These are phyloP conservation scores for Xylaria sp. DNA, from an alignment of 2,329 filamentous ascomycete species.

Conservation along the genomic window DNA sequence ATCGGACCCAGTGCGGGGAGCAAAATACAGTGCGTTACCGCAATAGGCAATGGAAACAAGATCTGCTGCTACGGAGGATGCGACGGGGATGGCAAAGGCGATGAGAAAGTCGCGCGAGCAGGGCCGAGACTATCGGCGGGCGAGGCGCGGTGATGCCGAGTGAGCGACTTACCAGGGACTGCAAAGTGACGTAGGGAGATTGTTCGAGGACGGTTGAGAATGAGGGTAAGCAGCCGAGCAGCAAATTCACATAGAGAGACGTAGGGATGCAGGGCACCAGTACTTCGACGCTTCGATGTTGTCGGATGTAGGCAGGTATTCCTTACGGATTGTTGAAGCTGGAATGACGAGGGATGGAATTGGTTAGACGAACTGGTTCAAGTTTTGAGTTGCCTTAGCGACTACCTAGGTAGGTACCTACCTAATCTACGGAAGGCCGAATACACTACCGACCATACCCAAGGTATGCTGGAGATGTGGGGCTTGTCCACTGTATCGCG, in stretches of 20 bases:
- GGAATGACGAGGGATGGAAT: constrained; percentile 2
- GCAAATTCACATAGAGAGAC: too few species aligned
- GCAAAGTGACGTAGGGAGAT: constrained; percentile 8
- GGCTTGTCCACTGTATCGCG: constrained; percentile 19
- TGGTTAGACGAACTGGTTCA: not conserved
- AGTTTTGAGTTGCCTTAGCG: constrained; percentile 10
- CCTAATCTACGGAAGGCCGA: too few species aligned
- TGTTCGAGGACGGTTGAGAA: not conserved
- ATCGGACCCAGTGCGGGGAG: constrained; percentile 38
- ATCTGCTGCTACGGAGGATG: constrained; percentile 32
- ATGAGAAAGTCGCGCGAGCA: constrained; percentile 26
- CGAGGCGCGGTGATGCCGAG: constrained; percentile 28
- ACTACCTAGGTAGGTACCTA: too few species aligned
- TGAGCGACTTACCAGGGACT: constrained; percentile 7
- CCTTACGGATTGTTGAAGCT: not conserved
- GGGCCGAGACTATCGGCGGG: constrained; percentile 27
- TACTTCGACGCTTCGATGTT: not conserved
- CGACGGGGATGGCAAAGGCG: constrained; percentile 28
- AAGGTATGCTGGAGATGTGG: constrained; percentile 1
- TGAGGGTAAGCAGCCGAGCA: too few species aligned
- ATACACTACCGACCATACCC: not conserved
- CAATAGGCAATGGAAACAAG: constrained; percentile 34
- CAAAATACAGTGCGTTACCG: constrained; percentile 37
- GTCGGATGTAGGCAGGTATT: not conserved
- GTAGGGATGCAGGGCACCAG: not conserved